Percentiles rank a stretch among this genome's conserved stretches.
Conservation (phyloP, 805 yeast genomes). For the Komagataella ulmi region DNA sequence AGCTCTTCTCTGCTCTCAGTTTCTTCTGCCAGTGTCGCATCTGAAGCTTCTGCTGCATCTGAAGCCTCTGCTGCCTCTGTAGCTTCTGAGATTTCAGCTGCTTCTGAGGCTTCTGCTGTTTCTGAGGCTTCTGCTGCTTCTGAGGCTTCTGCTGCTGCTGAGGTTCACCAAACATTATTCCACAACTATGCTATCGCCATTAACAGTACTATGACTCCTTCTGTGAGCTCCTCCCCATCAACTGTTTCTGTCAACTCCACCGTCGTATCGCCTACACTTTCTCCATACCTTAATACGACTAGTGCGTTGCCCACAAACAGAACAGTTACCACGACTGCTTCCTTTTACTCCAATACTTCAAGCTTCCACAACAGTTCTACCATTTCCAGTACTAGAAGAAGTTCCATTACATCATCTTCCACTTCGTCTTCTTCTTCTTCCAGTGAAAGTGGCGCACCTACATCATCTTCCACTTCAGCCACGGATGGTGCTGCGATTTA, state of each 20-base stretch:
- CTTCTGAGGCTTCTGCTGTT: slow-evolving; percentile 10
- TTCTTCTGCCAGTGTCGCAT: slow-evolving; percentile 7
- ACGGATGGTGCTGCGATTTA: slow-evolving; percentile 19
- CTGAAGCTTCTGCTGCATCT: slow-evolving; percentile 10
- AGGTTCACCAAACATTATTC: slow-evolving; percentile 7
- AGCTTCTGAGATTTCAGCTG: slow-evolving; percentile 8
- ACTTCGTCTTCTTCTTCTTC: slow-evolving; percentile 8
- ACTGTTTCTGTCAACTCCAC: slow-evolving; percentile 8
- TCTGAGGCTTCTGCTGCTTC: slow-evolving; percentile 8
- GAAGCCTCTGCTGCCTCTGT: slow-evolving; percentile 9
- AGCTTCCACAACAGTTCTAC: slow-evolving; percentile 4
- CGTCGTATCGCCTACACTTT: slow-evolving; percentile 3
- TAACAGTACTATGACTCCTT: slow-evolving; percentile 8
- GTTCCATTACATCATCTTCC: slow-evolving; percentile 5
- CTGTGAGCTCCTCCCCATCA: slow-evolving; percentile 9
- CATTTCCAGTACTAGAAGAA: slow-evolving; percentile 2
- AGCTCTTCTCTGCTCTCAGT: slow-evolving; percentile 16
- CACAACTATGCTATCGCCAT: slow-evolving; percentile 5
- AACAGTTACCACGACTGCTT: slow-evolving; percentile 12
- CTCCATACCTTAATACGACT: slow-evolving; percentile 5
- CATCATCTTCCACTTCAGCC: slow-evolving; percentile 15
- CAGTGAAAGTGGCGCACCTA: slow-evolving; percentile 9
- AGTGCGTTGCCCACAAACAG: slow-evolving; percentile 8
- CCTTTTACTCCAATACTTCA: slow-evolving; percentile 8
- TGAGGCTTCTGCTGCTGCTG: slow-evolving; percentile 7